Conservation (phyloP, 345 rosid genomes). For the Hibiscus syriacus region DNA sequence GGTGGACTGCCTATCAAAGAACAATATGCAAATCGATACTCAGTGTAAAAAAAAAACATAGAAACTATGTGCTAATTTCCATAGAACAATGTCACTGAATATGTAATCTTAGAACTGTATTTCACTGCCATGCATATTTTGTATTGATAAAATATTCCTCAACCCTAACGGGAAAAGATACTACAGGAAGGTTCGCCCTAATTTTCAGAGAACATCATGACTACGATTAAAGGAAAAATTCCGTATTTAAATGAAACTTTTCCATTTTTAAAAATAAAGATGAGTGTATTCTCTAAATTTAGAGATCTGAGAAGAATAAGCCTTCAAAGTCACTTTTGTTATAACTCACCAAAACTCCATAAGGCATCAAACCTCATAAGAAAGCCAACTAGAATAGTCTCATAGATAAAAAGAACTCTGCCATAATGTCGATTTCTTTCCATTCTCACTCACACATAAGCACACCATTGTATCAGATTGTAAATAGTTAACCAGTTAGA, state of each 20-base stretch:
- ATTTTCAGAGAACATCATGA: neutral
- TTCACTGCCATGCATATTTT: neutral
- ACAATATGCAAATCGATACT: slow-evolving; percentile 14
- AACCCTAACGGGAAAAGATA: neutral
- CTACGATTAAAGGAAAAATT: neutral
- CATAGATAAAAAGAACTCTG: neutral
- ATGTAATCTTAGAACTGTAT: neutral
- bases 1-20: slow-evolving; percentile 53
- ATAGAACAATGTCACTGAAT: neutral
- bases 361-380: neutral
- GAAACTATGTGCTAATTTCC: neutral
- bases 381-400: neutral
- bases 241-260: neutral
- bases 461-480: neutral
- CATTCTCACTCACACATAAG: neutral
- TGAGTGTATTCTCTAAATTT: neutral
- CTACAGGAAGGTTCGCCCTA: neutral
- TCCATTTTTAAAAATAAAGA: neutral
- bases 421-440: neutral
- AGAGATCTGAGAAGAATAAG: neutral
- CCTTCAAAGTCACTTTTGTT: neutral
- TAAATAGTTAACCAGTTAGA: neutral
- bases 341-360: neutral
- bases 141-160: neutral
- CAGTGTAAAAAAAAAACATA: neutral